A percentile compares a stretch with the other conserved stretches of the same genome.
Evolutionary conservation across 2,329 filamentous ascomycete genomes (phyloP).

Genomic region (Ophiostoma australiae): DNA sequence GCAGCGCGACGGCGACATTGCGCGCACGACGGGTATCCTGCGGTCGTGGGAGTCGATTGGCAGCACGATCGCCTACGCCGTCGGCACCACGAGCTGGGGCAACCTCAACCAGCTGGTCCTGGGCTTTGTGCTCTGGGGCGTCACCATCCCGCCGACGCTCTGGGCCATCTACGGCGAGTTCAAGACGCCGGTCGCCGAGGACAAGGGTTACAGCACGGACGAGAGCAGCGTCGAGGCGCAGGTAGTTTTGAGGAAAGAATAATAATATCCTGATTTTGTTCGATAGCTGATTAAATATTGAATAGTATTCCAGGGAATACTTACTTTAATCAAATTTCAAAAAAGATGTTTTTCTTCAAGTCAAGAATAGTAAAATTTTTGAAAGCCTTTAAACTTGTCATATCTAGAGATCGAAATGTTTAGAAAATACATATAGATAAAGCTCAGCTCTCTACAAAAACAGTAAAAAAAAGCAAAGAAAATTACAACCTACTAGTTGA

Average conservation of each 20-base stretch:
- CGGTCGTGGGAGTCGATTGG: constrained; percentile 6
- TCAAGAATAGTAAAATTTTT: no score
- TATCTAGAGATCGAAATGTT: no score
- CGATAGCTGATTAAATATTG: no score
- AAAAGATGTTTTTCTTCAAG: no score
- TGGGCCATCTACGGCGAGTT: constrained; percentile 1
- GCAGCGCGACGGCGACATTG: neutral
- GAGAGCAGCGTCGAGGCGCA: neutral
- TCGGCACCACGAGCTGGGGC: neutral
- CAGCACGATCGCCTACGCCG: neutral
- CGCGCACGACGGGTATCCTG: neutral
- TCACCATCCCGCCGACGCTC: neutral
- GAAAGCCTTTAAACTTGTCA: no score
- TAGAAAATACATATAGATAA: no score
- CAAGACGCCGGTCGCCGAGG: neutral
- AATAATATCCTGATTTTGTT: no score
- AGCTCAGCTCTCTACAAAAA: neutral
- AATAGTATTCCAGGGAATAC: no score
- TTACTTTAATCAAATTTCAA: no score
- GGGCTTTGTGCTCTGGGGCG: neutral
- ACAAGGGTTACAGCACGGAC: neutral
- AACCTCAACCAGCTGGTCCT: neutral
- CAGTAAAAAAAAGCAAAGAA: neutral
- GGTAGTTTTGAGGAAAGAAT: neutral
- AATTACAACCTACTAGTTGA: neutral